Base-by-base conservation (phyloP, 768 basidiomycete species). In the Vishniacozyma victoriae region DNA sequence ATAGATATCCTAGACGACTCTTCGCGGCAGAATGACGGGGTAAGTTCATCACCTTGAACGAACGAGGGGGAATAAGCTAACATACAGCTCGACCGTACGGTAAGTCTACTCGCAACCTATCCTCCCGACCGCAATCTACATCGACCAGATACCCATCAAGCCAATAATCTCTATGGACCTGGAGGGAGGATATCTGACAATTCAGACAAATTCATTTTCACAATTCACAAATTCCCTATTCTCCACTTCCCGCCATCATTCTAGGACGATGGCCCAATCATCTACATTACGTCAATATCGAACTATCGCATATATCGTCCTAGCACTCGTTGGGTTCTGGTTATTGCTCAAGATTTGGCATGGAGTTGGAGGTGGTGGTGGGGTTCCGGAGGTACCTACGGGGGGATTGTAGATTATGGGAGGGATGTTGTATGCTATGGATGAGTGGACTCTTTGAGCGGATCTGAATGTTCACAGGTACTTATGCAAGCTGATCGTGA, bases 1-100 rank as follows among this genome's bases (percentile, higher is more conserved):
- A 72, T 72, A 35, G 70, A 72, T 56, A 72, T 72, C 35, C 55
- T 71, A 23, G 66, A 69, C 23, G 70, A 71, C 48, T 62, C 67
- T 19, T 50, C 58, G n/a, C 45, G 70, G 35, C 67, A 69, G 46
- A 71, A 71, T 54, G 65, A 69, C 33, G 65, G 68, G 57, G 67
- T 69, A 35, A 41, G 67, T 56, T 37, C 4, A 18, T 5, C 9
- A 16, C 18, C 18, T 22, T 20, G 19, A 31, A 20, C 19, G 50
- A 29, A 31, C 20, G n/a, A 33, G 29, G 29, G 29, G n/a, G n/a
- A 33, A 9, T 33, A 9, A 39, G 48, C 35, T 47, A 37, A 41
- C 16, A 7, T 24, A n/a, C 35, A 70, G 61, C 62, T 71, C 19
- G 70, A 71, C 43, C 48, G 65, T 50, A 71, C 67, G 11, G 67